Evolutionary conservation across 148 eudicot species (phyloP).

Genomic region (Pharnaceum exiguum): DNA sequence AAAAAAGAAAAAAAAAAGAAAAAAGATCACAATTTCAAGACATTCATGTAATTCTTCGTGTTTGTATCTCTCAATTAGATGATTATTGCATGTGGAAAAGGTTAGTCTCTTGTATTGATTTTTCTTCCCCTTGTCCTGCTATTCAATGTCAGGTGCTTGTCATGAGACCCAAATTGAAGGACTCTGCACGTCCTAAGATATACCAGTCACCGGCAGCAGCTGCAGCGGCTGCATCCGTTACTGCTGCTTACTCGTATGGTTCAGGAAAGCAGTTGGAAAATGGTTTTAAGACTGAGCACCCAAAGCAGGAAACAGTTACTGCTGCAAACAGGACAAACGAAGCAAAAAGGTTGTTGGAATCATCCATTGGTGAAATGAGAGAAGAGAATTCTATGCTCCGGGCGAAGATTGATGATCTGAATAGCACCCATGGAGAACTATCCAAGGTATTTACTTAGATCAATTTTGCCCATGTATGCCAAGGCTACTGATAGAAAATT

Average conservation of each 20-base stretch:
- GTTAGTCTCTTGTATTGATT: not conserved
- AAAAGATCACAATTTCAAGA: too few relatives aligned
- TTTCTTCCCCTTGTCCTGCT: not conserved
- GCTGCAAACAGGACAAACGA: slow-evolving; percentile 35
- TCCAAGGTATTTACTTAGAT: slow-evolving; percentile 53
- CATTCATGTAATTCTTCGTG: too few relatives aligned
- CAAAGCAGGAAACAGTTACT: slow-evolving; percentile 29
- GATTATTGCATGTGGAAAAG: not conserved
- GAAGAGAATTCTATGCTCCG: slow-evolving; percentile 57
- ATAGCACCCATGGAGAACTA: slow-evolving; percentile 58
- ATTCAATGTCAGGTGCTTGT: slow-evolving; percentile 52
- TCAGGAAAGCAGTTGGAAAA: slow-evolving; percentile 45
- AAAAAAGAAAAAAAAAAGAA: too few relatives aligned
- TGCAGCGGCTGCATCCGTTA: slow-evolving; percentile 95
- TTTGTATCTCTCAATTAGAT: too few relatives aligned
- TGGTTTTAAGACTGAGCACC: slow-evolving; percentile 22
- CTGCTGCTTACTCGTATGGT: slow-evolving; percentile 75
- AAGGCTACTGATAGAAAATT: not conserved
- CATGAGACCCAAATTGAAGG: slow-evolving; percentile 77
- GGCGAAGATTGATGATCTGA: slow-evolving; percentile 64
- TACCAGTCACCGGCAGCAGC: slow-evolving; percentile 93
- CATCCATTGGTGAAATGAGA: slow-evolving; percentile 48
- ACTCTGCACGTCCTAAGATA: slow-evolving; percentile 64
- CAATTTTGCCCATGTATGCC: not conserved
- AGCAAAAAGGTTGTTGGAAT: slow-evolving; percentile 55